Evolutionary conservation across 768 basidiomycete species (phyloP).

Genomic region (Hygrocybe punicea): DNA sequence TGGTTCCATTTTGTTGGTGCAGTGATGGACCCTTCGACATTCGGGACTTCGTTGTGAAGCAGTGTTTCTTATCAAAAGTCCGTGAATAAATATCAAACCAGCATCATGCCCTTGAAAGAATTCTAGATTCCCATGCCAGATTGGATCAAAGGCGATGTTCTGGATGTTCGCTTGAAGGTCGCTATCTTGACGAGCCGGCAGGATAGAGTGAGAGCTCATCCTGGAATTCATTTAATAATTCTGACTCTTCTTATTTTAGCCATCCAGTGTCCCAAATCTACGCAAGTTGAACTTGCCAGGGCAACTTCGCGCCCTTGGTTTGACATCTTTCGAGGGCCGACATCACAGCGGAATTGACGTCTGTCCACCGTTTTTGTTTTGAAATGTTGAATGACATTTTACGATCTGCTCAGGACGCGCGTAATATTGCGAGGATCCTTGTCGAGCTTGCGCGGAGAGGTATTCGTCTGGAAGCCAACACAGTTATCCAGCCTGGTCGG

Average conservation of each 20-base stretch:
- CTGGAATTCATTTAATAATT: constrained; percentile 11
- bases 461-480: constrained; percentile 69
- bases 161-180: constrained; percentile 70
- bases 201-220: constrained; percentile 12
- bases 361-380: constrained; percentile 36
- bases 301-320: constrained; percentile 70
- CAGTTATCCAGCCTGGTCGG: constrained; percentile 56
- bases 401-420: constrained; percentile 62
- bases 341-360: constrained; percentile 90
- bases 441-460: constrained; percentile 71
- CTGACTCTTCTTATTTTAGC: neutral
- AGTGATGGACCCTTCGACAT: constrained; percentile 82
- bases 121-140: constrained; percentile 60
- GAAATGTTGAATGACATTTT: constrained; percentile 12
- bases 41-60: constrained; percentile 83
- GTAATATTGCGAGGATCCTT: constrained; percentile 83
- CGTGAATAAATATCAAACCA: constrained; percentile 19
- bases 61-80: constrained; percentile 83
- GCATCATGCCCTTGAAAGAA: neutral
- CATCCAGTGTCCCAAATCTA: constrained; percentile 10
- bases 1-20: constrained; percentile 75
- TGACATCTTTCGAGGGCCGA: constrained; percentile 77
- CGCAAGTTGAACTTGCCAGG: constrained; percentile 61
- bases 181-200: constrained; percentile 33
- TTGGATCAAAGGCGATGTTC: constrained; percentile 70